Base-by-base conservation (phyloP, 2,329 filamentous ascomycete genomes). In the Sarocladium kiliense region DNA sequence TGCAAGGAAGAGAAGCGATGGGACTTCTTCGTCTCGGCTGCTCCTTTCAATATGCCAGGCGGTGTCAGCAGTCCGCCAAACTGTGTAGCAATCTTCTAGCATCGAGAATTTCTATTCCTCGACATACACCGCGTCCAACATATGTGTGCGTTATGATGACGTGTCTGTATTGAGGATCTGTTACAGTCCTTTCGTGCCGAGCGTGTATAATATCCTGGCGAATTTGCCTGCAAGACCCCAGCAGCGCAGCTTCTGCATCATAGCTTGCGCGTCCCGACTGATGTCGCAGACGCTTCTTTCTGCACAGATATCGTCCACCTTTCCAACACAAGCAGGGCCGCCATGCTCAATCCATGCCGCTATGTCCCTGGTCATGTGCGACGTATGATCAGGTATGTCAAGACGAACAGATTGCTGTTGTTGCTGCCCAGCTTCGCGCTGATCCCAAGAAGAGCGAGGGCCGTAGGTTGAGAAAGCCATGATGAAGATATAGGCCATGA, bases 1-100 rank as follows among this genome's bases (percentile, higher is more conserved):
- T 84, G 82, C 68, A 81, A 81, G 58, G 72, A 76, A 58, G 71
- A 73, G n/a, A 71, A 68, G 21, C 64, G 75, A 14, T 79, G 74
- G 71, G 68, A 66, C 0, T 81, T 81, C 57, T 81, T 81, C 57
- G 63, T 81, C 19, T 71, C 71, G 1, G 77, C 73, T 19, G 66
- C 73, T 49, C 77, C 76, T 1, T 63, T 79, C 34, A 78, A 79
- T 53, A 73, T 77, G 56, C 71, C 72, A 26, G 74, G 74, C 1
- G 74, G 72, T 6, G 70, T 76, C 2, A 72, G 70, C 19, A 75
- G 72, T 57, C 75, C 75, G 4, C 71, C 75, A 9, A 76, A 76
- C 58, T 71, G 69, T 4, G 62, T 75, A 30, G 74, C 74, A 19
- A 73, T 76, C 25, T 71, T 76, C 30, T 77, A 55, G 41, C 26